Base-by-base conservation (phyloP, 2,329 filamentous ascomycete genomes). In the Fusarium solani-melongenae region DNA sequence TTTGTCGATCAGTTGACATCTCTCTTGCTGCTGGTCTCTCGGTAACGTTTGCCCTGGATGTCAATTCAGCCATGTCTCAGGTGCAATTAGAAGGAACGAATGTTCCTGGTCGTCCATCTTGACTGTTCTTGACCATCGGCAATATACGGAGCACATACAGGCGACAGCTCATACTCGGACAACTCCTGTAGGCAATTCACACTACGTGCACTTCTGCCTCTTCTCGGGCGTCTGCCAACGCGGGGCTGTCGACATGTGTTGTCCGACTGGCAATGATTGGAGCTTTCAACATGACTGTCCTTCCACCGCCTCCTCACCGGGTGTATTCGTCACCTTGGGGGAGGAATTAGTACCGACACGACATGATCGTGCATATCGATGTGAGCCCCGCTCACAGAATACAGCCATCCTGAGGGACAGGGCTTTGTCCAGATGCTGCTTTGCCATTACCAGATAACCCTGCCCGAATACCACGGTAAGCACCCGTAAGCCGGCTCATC, bases 101-200 rank as follows among this genome's bases (percentile, higher is more conserved):
- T n/a, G 49, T 53, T 53, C 49, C 49, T 53, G 49, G 14, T 20
- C 17, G 49, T 31, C 49, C 27, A 20, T 53, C 49, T 31, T n/a
- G 12, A 7, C 27, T 20, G 17, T 20, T 31, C 49, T 53, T 12
- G 49, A 4, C 27, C 10, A 34, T 22, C 61, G 27, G 49, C 33
- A 44, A 24, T 46, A 22, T 46, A 24, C 41, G 22, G 31, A 38
- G 20, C n/a, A 57, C 36, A 20, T 2, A 20, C 24, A 27, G 56
- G 53, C 53, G 69, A 73, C 72, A 75, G 72, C 72, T 74, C 72
- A 73, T 29, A 31, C 49, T 53, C 6, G 49, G 49, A 53, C 49
- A 53, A 14, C 27, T 15, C 22, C 14, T 6, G 46, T 15, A 17
- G 17, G 12, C 22, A 58, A 22, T 44, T 51, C 46, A 46, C 33